Evolutionary conservation across 202 grass and related monocot species (phyloP).

Genomic region (Panicum virgatum): DNA sequence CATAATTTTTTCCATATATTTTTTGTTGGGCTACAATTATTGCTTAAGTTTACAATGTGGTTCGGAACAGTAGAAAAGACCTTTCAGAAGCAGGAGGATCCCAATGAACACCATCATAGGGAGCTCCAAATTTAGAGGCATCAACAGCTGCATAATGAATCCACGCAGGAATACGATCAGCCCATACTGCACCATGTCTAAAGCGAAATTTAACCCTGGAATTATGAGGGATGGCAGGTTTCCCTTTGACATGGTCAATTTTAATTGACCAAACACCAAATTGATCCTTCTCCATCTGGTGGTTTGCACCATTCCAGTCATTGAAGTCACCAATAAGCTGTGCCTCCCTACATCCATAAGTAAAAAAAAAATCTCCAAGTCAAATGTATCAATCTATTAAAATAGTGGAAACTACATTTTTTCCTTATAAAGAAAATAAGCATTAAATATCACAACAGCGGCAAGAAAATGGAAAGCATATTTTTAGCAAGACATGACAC

Average conservation of each 20-base stretch:
- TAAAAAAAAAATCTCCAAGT: constrained; percentile 17
- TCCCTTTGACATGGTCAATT: constrained; percentile 58
- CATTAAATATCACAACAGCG: background rate
- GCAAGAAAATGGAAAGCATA: background rate
- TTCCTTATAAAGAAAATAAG: background rate
- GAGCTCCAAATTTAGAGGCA: constrained; percentile 76
- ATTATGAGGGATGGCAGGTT: constrained; percentile 78
- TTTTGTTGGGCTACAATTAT: background rate
- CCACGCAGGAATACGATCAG: constrained; percentile 86
- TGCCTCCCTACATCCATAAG: constrained; percentile 66
- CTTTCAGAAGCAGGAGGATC: constrained; percentile 86
- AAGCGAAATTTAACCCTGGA: constrained; percentile 89
- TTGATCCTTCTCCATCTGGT: constrained; percentile 76
- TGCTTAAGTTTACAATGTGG: constrained; percentile 3
- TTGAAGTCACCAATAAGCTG: constrained; percentile 96
- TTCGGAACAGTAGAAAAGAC: constrained; percentile 40
- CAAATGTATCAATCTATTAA: constrained; percentile 6
- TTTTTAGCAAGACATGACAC: background rate
- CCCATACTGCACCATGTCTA: constrained; percentile 66
- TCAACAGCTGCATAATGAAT: constrained; percentile 84
- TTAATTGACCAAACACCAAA: constrained; percentile 88
- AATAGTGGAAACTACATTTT: background rate
- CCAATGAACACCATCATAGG: constrained; percentile 95
- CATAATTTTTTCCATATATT: constrained; percentile 14
- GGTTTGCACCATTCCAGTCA: constrained; percentile 71